Conservation (phyloP, 805 yeast genomes). For the Metschnikowia gelsemii region DNA sequence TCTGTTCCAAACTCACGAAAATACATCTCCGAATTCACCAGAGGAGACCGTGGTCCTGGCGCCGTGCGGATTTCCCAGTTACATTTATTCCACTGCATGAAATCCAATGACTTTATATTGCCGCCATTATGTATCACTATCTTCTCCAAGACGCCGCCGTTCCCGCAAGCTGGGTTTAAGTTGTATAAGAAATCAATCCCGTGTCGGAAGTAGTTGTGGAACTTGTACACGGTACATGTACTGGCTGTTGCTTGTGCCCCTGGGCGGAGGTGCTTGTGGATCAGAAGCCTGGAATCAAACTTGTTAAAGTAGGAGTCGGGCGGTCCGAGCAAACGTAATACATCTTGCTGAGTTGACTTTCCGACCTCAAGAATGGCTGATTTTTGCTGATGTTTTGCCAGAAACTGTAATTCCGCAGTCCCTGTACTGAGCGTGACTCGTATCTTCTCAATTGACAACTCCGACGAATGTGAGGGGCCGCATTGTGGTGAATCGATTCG, state of each 20-base stretch:
- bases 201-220: constrained; percentile 55
- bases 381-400: constrained; percentile 8
- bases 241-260: constrained; percentile 11
- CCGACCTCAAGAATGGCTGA: constrained; percentile 31
- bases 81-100: constrained; percentile 54
- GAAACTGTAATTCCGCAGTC: constrained; percentile 23
- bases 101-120: constrained; percentile 49
- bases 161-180: constrained; percentile 26
- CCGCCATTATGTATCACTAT: constrained; percentile 53
- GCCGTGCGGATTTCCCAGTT: constrained; percentile 38
- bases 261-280: constrained; percentile 34
- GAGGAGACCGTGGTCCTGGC: constrained; percentile 7
- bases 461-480: neutral
- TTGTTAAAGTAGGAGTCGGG: constrained; percentile 54
- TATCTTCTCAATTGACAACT: constrained; percentile 13
- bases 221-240: constrained; percentile 28
- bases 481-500: neutral
- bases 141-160: constrained; percentile 42
- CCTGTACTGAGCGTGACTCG: constrained; percentile 23
- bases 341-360: constrained; percentile 48
- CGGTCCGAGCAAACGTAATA: constrained; percentile 50
- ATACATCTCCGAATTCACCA: constrained; percentile 30
- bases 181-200: constrained; percentile 58
- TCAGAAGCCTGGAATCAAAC: constrained; percentile 43
- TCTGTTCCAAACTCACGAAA: constrained; percentile 30